phyloP scores from a whole-genome alignment of 768 basidiomycete genomes.

The Postia placenta region DNA sequence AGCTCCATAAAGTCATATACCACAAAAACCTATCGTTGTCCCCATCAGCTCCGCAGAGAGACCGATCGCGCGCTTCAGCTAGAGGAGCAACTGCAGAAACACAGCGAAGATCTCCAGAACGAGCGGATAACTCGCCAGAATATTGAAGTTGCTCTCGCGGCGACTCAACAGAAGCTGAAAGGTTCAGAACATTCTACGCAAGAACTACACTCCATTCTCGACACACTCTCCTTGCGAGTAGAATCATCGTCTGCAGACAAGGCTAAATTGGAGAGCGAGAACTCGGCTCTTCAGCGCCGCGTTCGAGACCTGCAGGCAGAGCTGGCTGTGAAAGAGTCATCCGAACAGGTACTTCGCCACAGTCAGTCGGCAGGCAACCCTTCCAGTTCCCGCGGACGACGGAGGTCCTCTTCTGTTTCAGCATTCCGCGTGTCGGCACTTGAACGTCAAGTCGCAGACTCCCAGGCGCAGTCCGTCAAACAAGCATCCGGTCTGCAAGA shows the following conservation, averaged over 20 bases:
- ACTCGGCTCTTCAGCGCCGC: constrained; percentile 46
- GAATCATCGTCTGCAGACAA: constrained; percentile 36
- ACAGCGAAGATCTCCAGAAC: constrained; percentile 50
- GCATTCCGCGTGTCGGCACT: constrained; percentile 42
- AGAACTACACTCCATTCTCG: constrained; percentile 52
- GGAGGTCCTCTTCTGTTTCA: constrained; percentile 56
- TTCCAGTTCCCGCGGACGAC: constrained; percentile 25
- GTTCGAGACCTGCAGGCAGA: constrained; percentile 49
- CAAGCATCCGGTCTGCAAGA: constrained; percentile 39
- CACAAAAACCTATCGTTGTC: not conserved
- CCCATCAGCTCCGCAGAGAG: constrained; percentile 47
- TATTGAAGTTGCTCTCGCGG: constrained; percentile 38
- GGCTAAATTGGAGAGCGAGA: constrained; percentile 52
- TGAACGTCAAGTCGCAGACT: constrained; percentile 50
- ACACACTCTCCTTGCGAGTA: constrained; percentile 48
- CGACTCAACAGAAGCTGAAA: constrained; percentile 46
- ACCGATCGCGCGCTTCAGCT: constrained; percentile 48
- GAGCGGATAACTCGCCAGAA: constrained; percentile 51
- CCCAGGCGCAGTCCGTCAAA: constrained; percentile 35
- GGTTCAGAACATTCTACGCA: constrained; percentile 41
- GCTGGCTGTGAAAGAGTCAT: constrained; percentile 9
- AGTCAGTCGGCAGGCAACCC: constrained; percentile 7
- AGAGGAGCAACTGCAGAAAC: constrained; percentile 43
- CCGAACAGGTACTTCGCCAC: constrained; percentile 11
- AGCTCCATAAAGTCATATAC: not conserved